These are phyloP conservation scores for Oryza rufipogon DNA, from an alignment of 176 grass and related monocot species.

Conservation along the genomic window DNA sequence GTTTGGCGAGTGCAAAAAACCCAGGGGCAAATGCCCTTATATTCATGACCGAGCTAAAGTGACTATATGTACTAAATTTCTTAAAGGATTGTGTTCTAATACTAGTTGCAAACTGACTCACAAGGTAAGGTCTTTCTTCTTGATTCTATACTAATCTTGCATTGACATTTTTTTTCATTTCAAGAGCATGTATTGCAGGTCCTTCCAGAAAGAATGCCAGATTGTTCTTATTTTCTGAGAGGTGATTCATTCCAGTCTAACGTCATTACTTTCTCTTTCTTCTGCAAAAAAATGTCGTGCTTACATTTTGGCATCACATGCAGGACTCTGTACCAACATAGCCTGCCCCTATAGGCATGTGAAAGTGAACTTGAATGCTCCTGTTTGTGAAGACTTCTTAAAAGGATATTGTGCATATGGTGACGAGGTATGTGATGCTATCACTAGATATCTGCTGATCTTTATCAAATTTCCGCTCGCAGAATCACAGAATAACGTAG, in stretches of 20 bases:
- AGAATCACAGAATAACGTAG: background rate
- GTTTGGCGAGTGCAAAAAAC: constrained; percentile 83
- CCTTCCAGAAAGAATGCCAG: constrained; percentile 93
- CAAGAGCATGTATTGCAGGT: constrained; percentile 62
- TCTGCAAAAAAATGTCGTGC: constrained; percentile 25
- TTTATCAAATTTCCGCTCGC: background rate
- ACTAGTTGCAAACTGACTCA: constrained; percentile 90
- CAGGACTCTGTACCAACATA: constrained; percentile 90
- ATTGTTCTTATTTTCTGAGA: constrained; percentile 97
- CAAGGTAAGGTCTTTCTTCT: constrained; percentile 63
- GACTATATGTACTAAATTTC: constrained; percentile 97
- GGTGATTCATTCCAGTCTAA: constrained; percentile 56
- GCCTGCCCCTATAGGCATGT: constrained; percentile 96
- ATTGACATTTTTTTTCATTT: constrained; percentile 39
- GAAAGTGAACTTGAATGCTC: constrained; percentile 81
- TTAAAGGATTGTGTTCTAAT: constrained; percentile 85
- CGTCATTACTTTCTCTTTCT: constrained; percentile 8
- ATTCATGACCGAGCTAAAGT: constrained; percentile 93
- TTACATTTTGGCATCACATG: constrained; percentile 38
- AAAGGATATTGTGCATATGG: constrained; percentile 91
- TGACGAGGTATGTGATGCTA: constrained; percentile 78
- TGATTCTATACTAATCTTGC: constrained; percentile 44
- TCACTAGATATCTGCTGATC: constrained; percentile 20
- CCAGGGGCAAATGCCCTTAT: constrained; percentile 68
- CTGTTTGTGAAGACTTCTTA: constrained; percentile 85